Evolutionary conservation across 768 basidiomycete species (phyloP).

Genomic region (Tubosaeta sp.): DNA sequence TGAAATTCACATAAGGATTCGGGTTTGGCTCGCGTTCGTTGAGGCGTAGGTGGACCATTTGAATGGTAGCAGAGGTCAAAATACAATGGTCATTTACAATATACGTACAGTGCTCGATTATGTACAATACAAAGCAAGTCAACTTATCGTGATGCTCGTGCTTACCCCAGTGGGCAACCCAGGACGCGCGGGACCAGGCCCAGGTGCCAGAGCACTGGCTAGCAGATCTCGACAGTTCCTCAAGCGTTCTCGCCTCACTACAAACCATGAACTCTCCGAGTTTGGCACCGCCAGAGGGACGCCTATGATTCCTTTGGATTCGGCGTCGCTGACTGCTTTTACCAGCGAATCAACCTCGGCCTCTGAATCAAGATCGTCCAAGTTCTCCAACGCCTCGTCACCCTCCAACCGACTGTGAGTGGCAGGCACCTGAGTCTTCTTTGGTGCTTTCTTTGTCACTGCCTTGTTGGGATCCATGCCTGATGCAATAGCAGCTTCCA

Average conservation of each 20-base stretch:
- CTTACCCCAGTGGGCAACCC: slow-evolving; percentile 18
- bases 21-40: slow-evolving; percentile 71
- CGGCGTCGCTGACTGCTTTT: slow-evolving; percentile 53
- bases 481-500: slow-evolving; percentile 63
- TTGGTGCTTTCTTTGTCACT: slow-evolving; percentile 54
- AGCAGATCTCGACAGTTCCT: slow-evolving; percentile 55
- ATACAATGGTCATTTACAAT: not conserved
- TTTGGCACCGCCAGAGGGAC: slow-evolving; percentile 68
- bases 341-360: slow-evolving; percentile 76
- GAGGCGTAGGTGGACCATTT: slow-evolving; percentile 66
- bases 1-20: slow-evolving; percentile 76
- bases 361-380: slow-evolving; percentile 81
- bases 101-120: not conserved
- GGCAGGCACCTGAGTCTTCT: slow-evolving; percentile 55
- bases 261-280: slow-evolving; percentile 79
- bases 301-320: slow-evolving; percentile 54
- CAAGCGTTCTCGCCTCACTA: slow-evolving; percentile 64
- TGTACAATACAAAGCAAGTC: not conserved
- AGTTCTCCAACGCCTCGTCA: slow-evolving; percentile 63
- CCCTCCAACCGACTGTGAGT: slow-evolving; percentile 49
- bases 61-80: not conserved
- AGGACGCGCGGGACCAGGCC: slow-evolving; percentile 17
- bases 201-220: slow-evolving; percentile 42
- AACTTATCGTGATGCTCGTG: slow-evolving; percentile 21
- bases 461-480: slow-evolving; percentile 48